Base-by-base conservation (phyloP, 805 yeast species). In the Cyberlindnera mrakii region DNA sequence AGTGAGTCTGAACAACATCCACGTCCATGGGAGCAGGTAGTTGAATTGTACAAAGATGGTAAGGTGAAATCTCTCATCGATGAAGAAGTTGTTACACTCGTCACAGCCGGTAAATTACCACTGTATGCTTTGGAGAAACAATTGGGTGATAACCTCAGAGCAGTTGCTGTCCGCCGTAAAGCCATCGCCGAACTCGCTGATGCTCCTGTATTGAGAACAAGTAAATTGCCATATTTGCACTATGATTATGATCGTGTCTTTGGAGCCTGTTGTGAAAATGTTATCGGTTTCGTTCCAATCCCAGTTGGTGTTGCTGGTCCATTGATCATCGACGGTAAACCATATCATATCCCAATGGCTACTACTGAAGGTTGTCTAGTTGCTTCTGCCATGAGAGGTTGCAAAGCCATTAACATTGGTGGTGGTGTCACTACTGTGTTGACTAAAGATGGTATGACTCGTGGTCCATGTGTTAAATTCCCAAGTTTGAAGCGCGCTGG, bases 241-340 rank as follows among this genome's bases (percentile, higher is more conserved):
- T 93, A 91, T 60, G 96, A 93, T 62, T 93, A 89, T 62, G 95
- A 89, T 61, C 82, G 98, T 52, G 99, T 93, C 6, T 83, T 90
- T 59, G 99, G 99, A 48, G 97, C 99, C 9, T 93, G 99, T 70
- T 93, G 99, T 71, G 99, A 93, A 65, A 93, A 93, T 59, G 99
- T 93, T 45, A 85, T 93, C 63, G 99, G 99, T 27, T 93, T 74
- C 62, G 78, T 91, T 81, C 99, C 99, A 23, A 64, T 93, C 35
- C 99, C 99, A 6, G 88, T 93, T 43, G 99, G 99, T 64, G 82
- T 93, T 60, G 97, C 97, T 23, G 99, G 99, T 42, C 99, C 99
- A 9, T 67, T 93, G 62, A 72, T 87, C 43, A 86, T 93, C 57
- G 98, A 93, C 64, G 95, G 91, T 40, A 79, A 75, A 51, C 80